Conservation (phyloP, 768 basidiomycete genomes). For the Russula sp. region DNA sequence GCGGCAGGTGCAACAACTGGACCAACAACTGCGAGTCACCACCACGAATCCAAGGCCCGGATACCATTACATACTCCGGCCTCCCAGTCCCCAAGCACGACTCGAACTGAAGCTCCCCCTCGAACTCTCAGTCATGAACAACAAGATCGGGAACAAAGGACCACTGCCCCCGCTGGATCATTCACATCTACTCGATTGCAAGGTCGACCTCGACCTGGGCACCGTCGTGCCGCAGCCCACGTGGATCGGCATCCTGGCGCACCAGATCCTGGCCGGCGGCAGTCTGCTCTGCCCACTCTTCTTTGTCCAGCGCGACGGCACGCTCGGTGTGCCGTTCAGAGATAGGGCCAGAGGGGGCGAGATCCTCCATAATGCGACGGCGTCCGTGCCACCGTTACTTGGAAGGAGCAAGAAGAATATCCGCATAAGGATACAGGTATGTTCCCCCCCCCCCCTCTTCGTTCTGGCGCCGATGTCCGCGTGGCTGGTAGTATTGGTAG, state of each 20-base stretch:
- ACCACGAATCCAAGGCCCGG: not conserved
- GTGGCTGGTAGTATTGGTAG: not conserved
- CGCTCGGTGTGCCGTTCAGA: constrained; percentile 7
- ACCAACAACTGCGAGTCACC: too few species aligned
- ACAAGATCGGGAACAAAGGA: not conserved
- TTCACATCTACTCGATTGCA: not conserved
- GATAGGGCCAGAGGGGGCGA: not conserved
- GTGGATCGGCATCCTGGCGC: not conserved
- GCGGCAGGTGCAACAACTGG: too few species aligned
- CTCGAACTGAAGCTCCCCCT: not conserved
- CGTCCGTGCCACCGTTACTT: not conserved
- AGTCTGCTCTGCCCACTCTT: not conserved
- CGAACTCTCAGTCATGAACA: not conserved
- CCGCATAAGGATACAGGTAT: constrained; percentile 2
- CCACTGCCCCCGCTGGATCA: not conserved
- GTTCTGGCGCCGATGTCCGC: too few species aligned
- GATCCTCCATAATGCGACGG: not conserved
- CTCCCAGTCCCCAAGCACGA: not conserved
- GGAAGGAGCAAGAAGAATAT: not conserved
- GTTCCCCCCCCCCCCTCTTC: not conserved
- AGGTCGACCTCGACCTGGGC: constrained; percentile 1
- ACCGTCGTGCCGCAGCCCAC: constrained; percentile 13
- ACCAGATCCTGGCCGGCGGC: not conserved
- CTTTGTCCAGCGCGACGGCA: constrained; percentile 3
- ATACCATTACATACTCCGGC: not conserved